Evolutionary conservation across 2,329 filamentous ascomycete species (phyloP), one percentile per base, ranked within the genome.

Genomic region (Trichoderma simmonsii): DNA sequence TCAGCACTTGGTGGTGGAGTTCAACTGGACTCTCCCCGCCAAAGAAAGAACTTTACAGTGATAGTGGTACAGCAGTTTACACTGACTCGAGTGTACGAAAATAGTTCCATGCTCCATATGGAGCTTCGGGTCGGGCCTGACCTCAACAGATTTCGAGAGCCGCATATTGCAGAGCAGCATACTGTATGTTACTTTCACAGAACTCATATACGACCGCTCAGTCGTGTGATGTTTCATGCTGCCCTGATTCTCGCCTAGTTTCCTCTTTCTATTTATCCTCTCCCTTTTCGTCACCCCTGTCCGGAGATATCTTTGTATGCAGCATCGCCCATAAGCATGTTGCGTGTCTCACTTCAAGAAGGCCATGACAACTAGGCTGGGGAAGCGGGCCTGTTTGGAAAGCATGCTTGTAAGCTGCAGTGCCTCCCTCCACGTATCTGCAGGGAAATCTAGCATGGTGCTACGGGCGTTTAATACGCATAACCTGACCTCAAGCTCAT

Each of bases 1-100:
- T 70, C 56, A 70, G 66, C 66, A 70, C 66, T 70, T 62, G 32
- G 9, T 28, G 5, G 66, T 61, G 57, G 66, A 36, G 56, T 62
- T 39, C 11, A 36, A 15, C 30, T 30, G 21, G 15, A 26, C 39
- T n/a, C 32, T n/a, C 30, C 12, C 30, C 30, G 30, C 57, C 57
- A 60, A 60, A 34, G 30, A 32, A 34, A 54, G 48, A 21, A 24
- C 48, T 54, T 54, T 24, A 54, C 21, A 51, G 43, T 51, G 43
- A 21, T 21, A 18, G 43, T 21, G n/a, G 28, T 39, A 36, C 14
- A 36, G 34, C 34, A 30, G 9, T 48, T 24, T 43, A 32, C 54
- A 26, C 36, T 68, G 34, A 43, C 54, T 60, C 56, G 30, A 60
- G 54, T 51, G 30, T 56, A 28, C 9, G n/a, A 51, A 51, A 48